These are phyloP conservation scores for Acanthamoeba polyphaga DNA, from an alignment of 208 protist species.

Conservation along the genomic window DNA sequence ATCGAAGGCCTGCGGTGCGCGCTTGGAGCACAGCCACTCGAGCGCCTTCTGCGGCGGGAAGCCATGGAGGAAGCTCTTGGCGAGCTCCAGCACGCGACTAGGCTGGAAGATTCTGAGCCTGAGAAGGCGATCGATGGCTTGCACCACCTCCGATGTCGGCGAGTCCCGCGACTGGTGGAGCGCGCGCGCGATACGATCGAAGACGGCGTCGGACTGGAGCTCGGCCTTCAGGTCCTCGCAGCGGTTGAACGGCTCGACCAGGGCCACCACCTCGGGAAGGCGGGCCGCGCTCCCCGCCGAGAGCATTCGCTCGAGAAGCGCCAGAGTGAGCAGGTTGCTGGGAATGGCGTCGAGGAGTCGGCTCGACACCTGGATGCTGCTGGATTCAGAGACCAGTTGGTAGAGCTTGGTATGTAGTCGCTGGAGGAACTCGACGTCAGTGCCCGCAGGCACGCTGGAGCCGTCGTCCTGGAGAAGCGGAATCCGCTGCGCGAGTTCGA, in stretches of 20 bases:
- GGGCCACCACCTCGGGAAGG: neutral
- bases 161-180: neutral
- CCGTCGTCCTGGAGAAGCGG: neutral
- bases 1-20: neutral
- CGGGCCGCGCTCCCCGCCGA: neutral
- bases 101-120: neutral
- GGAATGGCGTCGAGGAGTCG: conserved; percentile 7
- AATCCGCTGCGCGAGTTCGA: conserved; percentile 1
- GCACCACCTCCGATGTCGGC: neutral
- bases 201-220: neutral
- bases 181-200: neutral
- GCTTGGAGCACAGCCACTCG: neutral
- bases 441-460: neutral
- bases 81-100: neutral
- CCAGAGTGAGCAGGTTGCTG: neutral
- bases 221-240: neutral
- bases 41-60: neutral
- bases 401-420: neutral
- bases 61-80: conserved; percentile 37
- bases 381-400: neutral
- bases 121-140: neutral
- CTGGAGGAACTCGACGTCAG: neutral
- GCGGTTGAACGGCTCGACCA: neutral
- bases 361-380: neutral
- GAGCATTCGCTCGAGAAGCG: neutral